Evolutionary conservation across 2,329 filamentous ascomycete species (phyloP).

Genomic region (Aspergillus puulaauensis): DNA sequence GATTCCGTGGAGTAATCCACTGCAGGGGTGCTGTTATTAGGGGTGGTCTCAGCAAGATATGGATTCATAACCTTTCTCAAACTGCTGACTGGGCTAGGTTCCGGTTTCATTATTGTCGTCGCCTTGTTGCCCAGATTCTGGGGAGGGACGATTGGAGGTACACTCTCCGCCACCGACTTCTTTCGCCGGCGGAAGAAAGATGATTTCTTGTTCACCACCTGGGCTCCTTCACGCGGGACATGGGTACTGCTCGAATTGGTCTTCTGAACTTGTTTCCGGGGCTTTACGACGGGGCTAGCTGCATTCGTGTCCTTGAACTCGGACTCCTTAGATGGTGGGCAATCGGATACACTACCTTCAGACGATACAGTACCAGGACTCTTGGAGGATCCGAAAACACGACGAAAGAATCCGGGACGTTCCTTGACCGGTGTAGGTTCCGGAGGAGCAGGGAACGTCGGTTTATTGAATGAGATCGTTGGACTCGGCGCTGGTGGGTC

Average conservation of each 20-base stretch:
- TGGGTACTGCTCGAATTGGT: slow-evolving; percentile 22
- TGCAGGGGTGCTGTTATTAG: slow-evolving; percentile 14
- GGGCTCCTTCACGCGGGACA: slow-evolving; percentile 36
- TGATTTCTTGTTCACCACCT: slow-evolving; percentile 83
- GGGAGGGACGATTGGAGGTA: slow-evolving; percentile 54
- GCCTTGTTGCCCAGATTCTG: slow-evolving; percentile 43
- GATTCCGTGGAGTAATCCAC: slow-evolving; percentile 23
- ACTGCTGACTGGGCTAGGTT: slow-evolving; percentile 71
- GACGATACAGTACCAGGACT: slow-evolving; percentile 37
- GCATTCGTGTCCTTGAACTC: slow-evolving; percentile 24
- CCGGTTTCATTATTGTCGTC: slow-evolving; percentile 27
- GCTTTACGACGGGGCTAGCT: slow-evolving; percentile 21
- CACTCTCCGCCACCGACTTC: slow-evolving; percentile 74
- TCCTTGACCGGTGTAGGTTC: slow-evolving; percentile 59
- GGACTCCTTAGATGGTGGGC: slow-evolving; percentile 23
- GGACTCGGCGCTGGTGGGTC: slow-evolving; percentile 55
- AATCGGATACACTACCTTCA: slow-evolving; percentile 23
- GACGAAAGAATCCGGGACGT: slow-evolving; percentile 84
- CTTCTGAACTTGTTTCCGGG: slow-evolving; percentile 27
- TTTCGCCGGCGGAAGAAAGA: slow-evolving; percentile 93
- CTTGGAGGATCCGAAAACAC: slow-evolving; percentile 80
- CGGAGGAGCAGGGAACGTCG: slow-evolving; percentile 36
- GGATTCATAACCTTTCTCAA: slow-evolving; percentile 84
- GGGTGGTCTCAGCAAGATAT: slow-evolving; percentile 56
- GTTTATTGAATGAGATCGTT: slow-evolving; percentile 52